Conservation (phyloP, 192 early-diverging fungal genomes). For the Linnemannia zychae region DNA sequence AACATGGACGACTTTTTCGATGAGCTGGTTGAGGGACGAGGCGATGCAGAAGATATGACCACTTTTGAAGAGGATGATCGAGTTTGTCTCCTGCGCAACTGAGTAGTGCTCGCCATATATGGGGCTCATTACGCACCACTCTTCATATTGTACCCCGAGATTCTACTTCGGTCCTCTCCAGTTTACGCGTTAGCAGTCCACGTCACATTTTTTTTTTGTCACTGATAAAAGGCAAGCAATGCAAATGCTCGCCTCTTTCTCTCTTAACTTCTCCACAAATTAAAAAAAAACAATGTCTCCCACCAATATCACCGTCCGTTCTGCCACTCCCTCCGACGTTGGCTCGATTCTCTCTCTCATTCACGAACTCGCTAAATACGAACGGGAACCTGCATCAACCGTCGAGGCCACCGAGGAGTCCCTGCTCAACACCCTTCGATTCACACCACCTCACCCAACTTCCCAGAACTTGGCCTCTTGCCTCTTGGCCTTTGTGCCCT, state of each 20-base stretch:
- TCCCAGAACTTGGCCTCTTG: conserved; percentile 70
- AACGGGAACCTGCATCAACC: conserved; percentile 74
- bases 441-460: conserved; percentile 69
- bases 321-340: conserved; percentile 72
- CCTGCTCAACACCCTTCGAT: conserved; percentile 75
- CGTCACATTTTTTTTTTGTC: too few species aligned
- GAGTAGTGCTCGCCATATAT: too few species aligned
- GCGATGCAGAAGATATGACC: not conserved
- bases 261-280: conserved; percentile 5
- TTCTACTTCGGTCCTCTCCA: too few species aligned
- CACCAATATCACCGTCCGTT: conserved; percentile 52
- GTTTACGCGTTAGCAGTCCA: too few species aligned
- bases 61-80: not conserved
- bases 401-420: conserved; percentile 79
- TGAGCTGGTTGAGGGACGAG: not conserved
- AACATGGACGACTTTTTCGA: conserved; percentile 31
- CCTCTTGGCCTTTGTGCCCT: conserved; percentile 20
- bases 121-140: too few species aligned
- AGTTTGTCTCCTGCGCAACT: not conserved
- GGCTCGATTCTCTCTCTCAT: conserved; percentile 79
- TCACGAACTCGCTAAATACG: conserved; percentile 80
- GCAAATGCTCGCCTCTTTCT: too few species aligned
- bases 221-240: too few species aligned
- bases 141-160: too few species aligned
- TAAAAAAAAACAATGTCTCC: conserved; percentile 23